Evolutionary conservation across 2,329 filamentous ascomycete species (phyloP).

Genomic region (Apiospora arundinis): DNA sequence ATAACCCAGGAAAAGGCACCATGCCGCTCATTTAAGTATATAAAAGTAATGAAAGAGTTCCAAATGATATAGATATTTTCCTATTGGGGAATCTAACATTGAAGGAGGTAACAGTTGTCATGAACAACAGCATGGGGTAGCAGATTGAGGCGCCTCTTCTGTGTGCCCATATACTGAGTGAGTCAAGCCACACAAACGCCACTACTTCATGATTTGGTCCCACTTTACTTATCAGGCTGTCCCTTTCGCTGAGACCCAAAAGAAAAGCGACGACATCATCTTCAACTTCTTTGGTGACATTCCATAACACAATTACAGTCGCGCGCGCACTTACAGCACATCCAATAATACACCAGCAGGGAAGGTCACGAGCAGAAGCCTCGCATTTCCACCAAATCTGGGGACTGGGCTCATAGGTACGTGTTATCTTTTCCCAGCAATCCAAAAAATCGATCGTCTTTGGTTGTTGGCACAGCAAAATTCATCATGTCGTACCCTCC

Average conservation of each 20-base stretch:
- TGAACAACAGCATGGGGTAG: not conserved
- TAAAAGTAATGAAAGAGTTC: not conserved
- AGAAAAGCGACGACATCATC: constrained; percentile 27
- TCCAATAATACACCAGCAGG: not conserved
- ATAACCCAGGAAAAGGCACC: not conserved
- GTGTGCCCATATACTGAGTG: not conserved
- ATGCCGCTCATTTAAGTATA: no score
- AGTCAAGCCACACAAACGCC: not conserved
- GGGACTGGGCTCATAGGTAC: constrained; percentile 56
- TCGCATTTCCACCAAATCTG: constrained; percentile 18
- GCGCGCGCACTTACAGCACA: not conserved
- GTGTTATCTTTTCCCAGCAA: constrained; percentile 43
- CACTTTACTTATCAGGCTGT: not conserved
- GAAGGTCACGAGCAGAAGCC: constrained; percentile 23
- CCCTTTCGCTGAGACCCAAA: not conserved
- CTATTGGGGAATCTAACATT: no score
- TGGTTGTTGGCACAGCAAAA: constrained; percentile 49
- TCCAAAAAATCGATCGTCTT: constrained; percentile 27
- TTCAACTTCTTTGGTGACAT: not conserved
- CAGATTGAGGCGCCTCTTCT: not conserved
- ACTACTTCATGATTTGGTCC: not conserved
- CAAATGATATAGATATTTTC: not conserved
- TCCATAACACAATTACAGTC: not conserved
- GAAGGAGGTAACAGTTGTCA: not conserved
- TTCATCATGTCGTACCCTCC: constrained; percentile 87